phyloP scores from a whole-genome alignment of 306 rosid species.

The Sindora glabra region DNA sequence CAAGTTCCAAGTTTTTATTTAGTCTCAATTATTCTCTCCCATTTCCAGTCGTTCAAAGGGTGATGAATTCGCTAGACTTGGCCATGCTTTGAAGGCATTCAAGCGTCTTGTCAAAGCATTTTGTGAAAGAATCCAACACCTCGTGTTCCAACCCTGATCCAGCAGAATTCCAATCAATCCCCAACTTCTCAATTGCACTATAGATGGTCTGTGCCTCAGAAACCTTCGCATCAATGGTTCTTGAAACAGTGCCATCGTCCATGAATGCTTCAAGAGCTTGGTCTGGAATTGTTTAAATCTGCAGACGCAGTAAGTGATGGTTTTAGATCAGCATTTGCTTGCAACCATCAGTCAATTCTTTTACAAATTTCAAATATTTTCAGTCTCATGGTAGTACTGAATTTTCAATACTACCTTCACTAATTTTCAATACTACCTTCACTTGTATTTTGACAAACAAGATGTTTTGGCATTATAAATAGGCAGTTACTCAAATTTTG shows the following conservation, averaged over 20 bases:
- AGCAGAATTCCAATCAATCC: conserved; percentile 69
- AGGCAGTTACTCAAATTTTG: no score
- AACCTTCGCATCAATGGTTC: conserved; percentile 67
- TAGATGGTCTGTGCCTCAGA: conserved; percentile 64
- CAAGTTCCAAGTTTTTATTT: background rate
- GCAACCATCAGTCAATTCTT: background rate
- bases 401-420: no score
- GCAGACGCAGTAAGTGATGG: conserved; percentile 1
- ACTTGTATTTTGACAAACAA: no score
- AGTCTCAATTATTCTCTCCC: background rate
- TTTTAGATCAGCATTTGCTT: no score
- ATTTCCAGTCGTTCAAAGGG: no score
- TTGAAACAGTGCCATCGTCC: conserved; percentile 70
- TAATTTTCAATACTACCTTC: no score
- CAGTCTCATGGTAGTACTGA: no score
- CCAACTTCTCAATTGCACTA: conserved; percentile 73
- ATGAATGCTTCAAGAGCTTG: conserved; percentile 80
- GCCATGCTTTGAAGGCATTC: conserved; percentile 13
- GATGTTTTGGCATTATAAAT: no score
- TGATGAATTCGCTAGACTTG: background rate
- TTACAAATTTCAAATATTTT: background rate
- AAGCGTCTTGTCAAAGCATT: conserved; percentile 21
- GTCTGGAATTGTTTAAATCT: conserved; percentile 86
- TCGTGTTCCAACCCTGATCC: conserved; percentile 57
- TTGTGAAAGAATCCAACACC: conserved; percentile 29